Conservation (phyloP, 352 stramenopile genomes). For the Chrysophaeum taylorii region DNA sequence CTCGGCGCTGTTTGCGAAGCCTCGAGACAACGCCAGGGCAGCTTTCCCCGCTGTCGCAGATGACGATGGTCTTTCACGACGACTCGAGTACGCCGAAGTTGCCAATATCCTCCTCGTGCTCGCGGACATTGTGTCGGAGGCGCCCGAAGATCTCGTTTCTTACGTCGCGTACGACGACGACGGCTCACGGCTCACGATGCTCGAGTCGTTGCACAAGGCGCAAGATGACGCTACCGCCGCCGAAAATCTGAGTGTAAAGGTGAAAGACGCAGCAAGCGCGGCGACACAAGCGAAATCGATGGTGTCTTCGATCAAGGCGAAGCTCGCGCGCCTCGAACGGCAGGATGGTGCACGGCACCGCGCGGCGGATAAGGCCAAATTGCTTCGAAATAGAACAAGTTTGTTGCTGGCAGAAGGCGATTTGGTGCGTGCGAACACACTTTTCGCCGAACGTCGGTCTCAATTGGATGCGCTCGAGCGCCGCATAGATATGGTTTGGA, state of each 20-base stretch:
- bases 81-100: neutral
- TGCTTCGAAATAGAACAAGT: neutral
- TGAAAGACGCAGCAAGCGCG: neutral
- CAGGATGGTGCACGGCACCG: neutral
- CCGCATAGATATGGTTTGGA: no score
- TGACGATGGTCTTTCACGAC: no score
- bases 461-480: no score
- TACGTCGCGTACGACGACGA: constrained; percentile 3
- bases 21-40: no score
- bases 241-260: neutral
- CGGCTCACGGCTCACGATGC: neutral
- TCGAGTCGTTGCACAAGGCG: neutral
- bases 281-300: neutral
- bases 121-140: neutral
- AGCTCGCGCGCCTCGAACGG: neutral
- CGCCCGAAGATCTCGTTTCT: neutral
- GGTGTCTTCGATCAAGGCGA: neutral
- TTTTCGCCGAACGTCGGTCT: no score
- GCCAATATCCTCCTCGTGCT: neutral
- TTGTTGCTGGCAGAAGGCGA: neutral
- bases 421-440: no score
- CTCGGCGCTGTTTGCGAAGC: no score
- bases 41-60: no score
- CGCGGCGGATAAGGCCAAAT: neutral
- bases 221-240: neutral